Evolutionary conservation across 352 stramenopile genomes (phyloP).

Genomic region (Globisporangium middletonii): DNA sequence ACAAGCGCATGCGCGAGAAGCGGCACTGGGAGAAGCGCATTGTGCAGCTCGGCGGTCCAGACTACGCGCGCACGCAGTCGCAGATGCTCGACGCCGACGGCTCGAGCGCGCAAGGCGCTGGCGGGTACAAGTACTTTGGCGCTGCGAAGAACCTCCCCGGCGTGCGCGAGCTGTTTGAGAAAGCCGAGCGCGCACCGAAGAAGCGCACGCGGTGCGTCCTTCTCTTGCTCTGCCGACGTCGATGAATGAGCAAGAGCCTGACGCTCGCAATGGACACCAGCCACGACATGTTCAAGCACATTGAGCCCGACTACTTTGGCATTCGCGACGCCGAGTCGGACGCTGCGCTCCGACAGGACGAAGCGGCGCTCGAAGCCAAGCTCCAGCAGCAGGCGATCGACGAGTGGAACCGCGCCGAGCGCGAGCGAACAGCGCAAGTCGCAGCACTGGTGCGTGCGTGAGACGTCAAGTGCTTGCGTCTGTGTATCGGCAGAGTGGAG

Average conservation of each 20-base stretch:
- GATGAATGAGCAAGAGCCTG: background rate
- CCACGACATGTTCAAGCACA: conserved; percentile 88
- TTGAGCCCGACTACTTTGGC: conserved; percentile 85
- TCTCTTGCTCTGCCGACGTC: background rate
- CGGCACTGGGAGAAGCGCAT: conserved; percentile 84
- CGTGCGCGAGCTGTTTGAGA: conserved; percentile 93
- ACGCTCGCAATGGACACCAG: conserved; percentile 3
- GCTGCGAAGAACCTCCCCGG: conserved; percentile 94
- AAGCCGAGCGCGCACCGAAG: conserved; percentile 53
- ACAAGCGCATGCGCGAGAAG: conserved; percentile 95
- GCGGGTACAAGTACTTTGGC: conserved; percentile 96
- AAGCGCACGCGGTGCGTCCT: conserved; percentile 33
- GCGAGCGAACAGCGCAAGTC: conserved; percentile 31
- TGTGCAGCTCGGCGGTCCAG: conserved; percentile 85
- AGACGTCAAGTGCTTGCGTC: background rate
- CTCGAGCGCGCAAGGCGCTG: conserved; percentile 44
- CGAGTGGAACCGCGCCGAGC: conserved; percentile 46
- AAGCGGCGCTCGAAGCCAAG: conserved; percentile 36
- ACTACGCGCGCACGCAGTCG: conserved; percentile 85
- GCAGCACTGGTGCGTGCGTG: conserved; percentile 24
- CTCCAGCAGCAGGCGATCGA: conserved; percentile 45
- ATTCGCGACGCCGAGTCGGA: conserved; percentile 26
- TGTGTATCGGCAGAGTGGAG: background rate
- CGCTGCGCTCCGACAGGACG: conserved; percentile 27
- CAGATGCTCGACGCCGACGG: conserved; percentile 78